phyloP scores from a whole-genome alignment of 2,329 filamentous ascomycete species.

The Sordariomycetes sp. region DNA sequence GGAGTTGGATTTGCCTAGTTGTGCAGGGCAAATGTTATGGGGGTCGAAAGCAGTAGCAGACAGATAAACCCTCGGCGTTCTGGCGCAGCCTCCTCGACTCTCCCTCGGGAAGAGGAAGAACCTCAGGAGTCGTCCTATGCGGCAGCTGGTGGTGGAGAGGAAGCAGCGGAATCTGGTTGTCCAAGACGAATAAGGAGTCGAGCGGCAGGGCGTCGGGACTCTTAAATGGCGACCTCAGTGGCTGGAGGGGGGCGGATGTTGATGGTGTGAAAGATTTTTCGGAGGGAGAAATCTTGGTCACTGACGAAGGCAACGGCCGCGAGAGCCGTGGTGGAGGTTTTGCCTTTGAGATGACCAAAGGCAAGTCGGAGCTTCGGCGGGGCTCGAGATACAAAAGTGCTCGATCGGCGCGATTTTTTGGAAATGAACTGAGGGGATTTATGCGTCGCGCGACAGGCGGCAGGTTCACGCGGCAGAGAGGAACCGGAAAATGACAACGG shows the following conservation, averaged over 20 bases:
- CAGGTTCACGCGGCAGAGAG: background rate
- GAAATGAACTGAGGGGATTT: background rate
- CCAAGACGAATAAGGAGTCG: conserved; percentile 30
- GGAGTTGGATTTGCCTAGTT: background rate
- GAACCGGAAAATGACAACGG: background rate
- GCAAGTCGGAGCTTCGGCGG: conserved; percentile 19
- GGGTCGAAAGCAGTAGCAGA: conserved; percentile 90
- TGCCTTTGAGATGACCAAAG: conserved; percentile 63
- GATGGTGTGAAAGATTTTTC: conserved; percentile 55
- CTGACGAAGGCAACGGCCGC: conserved; percentile 50
- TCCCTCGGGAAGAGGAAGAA: conserved; percentile 99
- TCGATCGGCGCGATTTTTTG: background rate
- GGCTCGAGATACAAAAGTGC: background rate
- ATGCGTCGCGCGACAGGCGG: background rate
- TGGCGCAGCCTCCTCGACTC: conserved; percentile 98
- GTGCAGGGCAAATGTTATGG: conserved; percentile 56
- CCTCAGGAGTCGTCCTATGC: conserved; percentile 97
- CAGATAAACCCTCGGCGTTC: conserved; percentile 81
- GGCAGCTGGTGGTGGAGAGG: conserved; percentile 77
- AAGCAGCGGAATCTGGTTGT: conserved; percentile 40
- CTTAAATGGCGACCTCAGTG: conserved; percentile 37
- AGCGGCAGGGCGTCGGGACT: conserved; percentile 38
- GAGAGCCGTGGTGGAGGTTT: conserved; percentile 47
- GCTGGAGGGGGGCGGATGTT: conserved; percentile 52
- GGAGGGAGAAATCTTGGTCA: conserved; percentile 61